Percentiles rank a stretch among this genome's conserved stretches.
phyloP scores from a whole-genome alignment of 148 eudicot genomes.

The Rhododendron williamsianum region DNA sequence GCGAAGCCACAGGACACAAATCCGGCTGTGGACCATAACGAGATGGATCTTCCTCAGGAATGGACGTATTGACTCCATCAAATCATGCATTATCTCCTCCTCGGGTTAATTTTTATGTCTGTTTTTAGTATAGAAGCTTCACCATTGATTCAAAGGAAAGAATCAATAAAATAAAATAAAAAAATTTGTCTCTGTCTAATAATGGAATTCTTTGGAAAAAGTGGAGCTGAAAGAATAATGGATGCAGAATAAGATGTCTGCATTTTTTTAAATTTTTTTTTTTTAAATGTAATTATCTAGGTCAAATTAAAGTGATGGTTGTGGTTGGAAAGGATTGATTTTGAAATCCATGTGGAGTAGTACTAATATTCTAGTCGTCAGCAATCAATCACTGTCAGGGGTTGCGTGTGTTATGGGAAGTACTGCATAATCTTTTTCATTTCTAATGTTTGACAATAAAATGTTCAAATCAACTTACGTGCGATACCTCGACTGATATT shows the following conservation, averaged over 20 bases:
- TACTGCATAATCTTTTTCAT: not conserved
- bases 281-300: not conserved
- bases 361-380: not conserved
- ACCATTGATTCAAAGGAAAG: not conserved
- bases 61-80: conserved; percentile 23
- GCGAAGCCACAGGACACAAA: not conserved
- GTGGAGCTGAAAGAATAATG: not conserved
- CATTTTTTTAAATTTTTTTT: not conserved
- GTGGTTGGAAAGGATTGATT: not conserved
- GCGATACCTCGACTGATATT: not conserved
- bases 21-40: not conserved
- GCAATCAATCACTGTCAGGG: not conserved
- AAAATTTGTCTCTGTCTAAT: not conserved
- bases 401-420: not conserved
- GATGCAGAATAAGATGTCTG: not conserved
- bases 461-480: too few species aligned
- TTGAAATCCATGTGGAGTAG: not conserved
- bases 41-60: conserved; percentile 26
- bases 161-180: not conserved
- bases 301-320: not conserved
- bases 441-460: not conserved
- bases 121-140: not conserved
- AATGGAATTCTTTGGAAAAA: not conserved
- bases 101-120: not conserved
- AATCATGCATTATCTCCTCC: too few species aligned